Evolutionary conservation across 2,329 filamentous ascomycete genomes (phyloP).

Genomic region (Paecilomyces formosus): DNA sequence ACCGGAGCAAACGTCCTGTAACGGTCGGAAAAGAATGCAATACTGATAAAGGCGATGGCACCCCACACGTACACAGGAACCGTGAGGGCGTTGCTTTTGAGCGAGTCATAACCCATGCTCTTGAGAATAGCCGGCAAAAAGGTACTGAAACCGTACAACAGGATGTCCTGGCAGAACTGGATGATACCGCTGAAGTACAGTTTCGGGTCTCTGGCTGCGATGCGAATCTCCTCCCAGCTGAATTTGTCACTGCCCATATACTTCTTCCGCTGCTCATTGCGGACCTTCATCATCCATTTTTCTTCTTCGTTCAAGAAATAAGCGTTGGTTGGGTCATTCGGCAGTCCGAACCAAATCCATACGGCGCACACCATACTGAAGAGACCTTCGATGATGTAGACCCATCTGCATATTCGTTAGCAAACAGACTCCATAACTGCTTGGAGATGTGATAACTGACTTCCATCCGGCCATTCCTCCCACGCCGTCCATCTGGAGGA

Average conservation of each 20-base stretch:
- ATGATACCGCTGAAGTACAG: constrained; percentile 43
- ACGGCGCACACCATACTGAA: constrained; percentile 37
- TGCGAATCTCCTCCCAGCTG: constrained; percentile 43
- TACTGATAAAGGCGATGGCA: constrained; percentile 37
- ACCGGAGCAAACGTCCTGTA: constrained; percentile 22
- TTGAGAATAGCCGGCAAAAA: constrained; percentile 52
- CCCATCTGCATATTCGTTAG: constrained; percentile 23
- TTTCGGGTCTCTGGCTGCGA: constrained; percentile 45
- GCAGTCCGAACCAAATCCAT: constrained; percentile 41
- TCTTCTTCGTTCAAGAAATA: constrained; percentile 45
- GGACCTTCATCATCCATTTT: constrained; percentile 43
- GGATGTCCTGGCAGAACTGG: constrained; percentile 47
- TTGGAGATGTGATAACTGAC: constrained; percentile 16
- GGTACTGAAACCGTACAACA: constrained; percentile 52
- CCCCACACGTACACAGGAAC: constrained; percentile 51
- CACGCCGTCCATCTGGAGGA: constrained; percentile 40
- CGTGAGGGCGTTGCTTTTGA: constrained; percentile 48
- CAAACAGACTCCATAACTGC: not conserved
- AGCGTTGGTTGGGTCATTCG: constrained; percentile 40
- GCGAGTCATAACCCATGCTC: constrained; percentile 44
- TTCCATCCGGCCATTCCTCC: constrained; percentile 41
- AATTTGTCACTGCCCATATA: constrained; percentile 48
- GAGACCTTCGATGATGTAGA: constrained; percentile 46
- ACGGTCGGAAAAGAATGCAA: constrained; percentile 43
- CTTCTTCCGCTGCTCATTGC: constrained; percentile 36